Evolutionary conservation across 345 rosid species (phyloP).

Genomic region (Acer saccharum): DNA sequence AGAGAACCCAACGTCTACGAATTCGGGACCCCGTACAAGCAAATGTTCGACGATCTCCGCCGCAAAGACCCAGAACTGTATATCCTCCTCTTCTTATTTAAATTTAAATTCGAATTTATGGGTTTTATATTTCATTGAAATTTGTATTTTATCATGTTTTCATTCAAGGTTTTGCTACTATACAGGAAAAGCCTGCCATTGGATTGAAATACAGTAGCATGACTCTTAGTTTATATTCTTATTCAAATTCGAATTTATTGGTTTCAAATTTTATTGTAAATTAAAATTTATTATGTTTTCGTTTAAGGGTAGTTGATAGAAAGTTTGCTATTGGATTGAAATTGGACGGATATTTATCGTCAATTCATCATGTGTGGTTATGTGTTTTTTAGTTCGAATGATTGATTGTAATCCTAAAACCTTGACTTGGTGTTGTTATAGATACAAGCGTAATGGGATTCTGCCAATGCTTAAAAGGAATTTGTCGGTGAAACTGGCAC

Average conservation of each 20-base stretch:
- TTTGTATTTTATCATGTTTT: neutral
- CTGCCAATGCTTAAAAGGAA: constrained; percentile 96
- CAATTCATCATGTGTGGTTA: too few relatives aligned
- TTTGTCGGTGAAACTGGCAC: constrained; percentile 69
- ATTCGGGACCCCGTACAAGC: constrained; percentile 94
- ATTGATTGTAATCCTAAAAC: neutral
- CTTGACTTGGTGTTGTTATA: constrained; percentile 13
- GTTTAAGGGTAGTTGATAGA: too few relatives aligned
- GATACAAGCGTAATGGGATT: constrained; percentile 94
- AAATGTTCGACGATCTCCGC: constrained; percentile 92
- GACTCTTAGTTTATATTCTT: too few relatives aligned
- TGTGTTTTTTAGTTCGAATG: too few relatives aligned
- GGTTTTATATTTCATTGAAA: neutral
- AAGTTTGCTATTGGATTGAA: too few relatives aligned
- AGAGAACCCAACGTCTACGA: constrained; percentile 94
- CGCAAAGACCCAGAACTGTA: constrained; percentile 98
- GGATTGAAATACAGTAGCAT: too few relatives aligned
- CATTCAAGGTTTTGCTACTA: neutral
- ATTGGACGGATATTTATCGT: too few relatives aligned
- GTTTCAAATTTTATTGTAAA: too few relatives aligned
- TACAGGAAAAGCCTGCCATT: too few relatives aligned
- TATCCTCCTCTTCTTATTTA: constrained; percentile 30
- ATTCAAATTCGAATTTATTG: neutral
- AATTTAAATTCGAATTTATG: neutral
- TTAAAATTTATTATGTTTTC: neutral